phyloP scores from a whole-genome alignment of 2,329 filamentous ascomycete genomes.

The Trichoderma atrobrunneum region DNA sequence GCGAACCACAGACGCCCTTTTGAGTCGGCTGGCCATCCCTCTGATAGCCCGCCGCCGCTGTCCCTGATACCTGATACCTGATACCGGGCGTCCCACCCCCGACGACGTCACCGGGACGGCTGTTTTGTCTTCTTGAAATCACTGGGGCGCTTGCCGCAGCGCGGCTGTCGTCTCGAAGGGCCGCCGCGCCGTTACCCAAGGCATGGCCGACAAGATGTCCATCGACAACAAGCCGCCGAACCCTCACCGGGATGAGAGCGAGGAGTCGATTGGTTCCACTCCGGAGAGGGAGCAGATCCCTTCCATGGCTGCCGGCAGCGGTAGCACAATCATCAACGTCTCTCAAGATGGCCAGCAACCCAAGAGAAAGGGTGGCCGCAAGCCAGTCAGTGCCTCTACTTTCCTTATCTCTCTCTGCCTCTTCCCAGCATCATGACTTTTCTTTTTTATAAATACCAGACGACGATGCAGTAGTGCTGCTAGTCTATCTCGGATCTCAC shows the following conservation, averaged over 20 bases:
- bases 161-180: conserved; percentile 34
- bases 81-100: conserved; percentile 27
- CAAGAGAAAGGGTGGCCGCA: conserved; percentile 96
- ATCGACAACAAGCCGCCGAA: conserved; percentile 46
- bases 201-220: conserved; percentile 67
- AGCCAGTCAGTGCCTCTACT: conserved; percentile 70
- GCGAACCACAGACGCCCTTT: conserved; percentile 10
- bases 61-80: conserved; percentile 20
- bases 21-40: not conserved
- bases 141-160: conserved; percentile 38
- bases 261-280: conserved; percentile 60
- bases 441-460: not conserved
- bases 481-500: not conserved
- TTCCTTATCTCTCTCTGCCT: not conserved
- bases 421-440: not conserved
- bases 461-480: not conserved
- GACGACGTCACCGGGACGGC: conserved; percentile 35
- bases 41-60: conserved; percentile 12
- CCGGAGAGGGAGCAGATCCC: conserved; percentile 52
- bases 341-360: conserved; percentile 61
- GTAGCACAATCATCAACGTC: conserved; percentile 29
- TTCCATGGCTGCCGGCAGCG: conserved; percentile 32
- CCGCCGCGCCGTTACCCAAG: conserved; percentile 40
- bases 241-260: conserved; percentile 54
- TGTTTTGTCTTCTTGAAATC: conserved; percentile 32